Conservation (phyloP, 2,329 filamentous ascomycete genomes). For the Colletotrichum lini region DNA sequence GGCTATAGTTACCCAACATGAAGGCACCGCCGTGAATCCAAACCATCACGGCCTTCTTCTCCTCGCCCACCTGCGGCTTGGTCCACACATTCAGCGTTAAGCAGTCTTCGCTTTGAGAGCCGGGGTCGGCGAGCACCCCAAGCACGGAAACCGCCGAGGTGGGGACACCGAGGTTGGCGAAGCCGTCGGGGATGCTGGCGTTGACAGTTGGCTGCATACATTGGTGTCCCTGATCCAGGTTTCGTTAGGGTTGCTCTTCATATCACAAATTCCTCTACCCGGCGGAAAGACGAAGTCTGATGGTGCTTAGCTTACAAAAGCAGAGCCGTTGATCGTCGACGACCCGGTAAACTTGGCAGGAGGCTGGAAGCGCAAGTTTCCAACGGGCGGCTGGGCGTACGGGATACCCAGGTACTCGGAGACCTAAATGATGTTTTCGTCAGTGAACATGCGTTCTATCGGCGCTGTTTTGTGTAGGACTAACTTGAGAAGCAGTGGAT, state of each 20-base stretch:
- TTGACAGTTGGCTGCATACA: slow-evolving; percentile 30
- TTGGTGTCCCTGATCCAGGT: slow-evolving; percentile 25
- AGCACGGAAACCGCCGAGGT: slow-evolving; percentile 13
- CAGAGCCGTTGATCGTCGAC: slow-evolving; percentile 19
- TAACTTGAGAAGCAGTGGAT: slow-evolving; percentile 15
- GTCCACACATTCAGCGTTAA: slow-evolving; percentile 63
- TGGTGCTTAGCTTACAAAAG: slow-evolving; percentile 31
- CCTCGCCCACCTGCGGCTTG: slow-evolving; percentile 49
- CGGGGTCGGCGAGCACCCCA: slow-evolving; percentile 9
- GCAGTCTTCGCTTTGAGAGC: slow-evolving; percentile 54
- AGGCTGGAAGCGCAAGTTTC: slow-evolving; percentile 62
- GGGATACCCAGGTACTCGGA: slow-evolving; percentile 55
- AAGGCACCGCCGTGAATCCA: slow-evolving; percentile 63
- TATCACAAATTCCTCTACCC: background rate
- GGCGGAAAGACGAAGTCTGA: no score
- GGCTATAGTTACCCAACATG: slow-evolving; percentile 47
- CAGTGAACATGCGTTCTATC: background rate
- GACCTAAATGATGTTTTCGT: slow-evolving; percentile 11
- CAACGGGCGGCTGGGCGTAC: slow-evolving; percentile 48
- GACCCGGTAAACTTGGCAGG: slow-evolving; percentile 13
- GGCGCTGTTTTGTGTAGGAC: background rate
- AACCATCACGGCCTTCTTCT: slow-evolving; percentile 59
- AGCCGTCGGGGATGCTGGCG: slow-evolving; percentile 43
- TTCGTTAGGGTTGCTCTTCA: background rate
- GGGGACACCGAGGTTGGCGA: slow-evolving; percentile 16